Evolutionary conservation across 805 yeast genomes (phyloP).

Genomic region (Myxozyma lipomycoides): DNA sequence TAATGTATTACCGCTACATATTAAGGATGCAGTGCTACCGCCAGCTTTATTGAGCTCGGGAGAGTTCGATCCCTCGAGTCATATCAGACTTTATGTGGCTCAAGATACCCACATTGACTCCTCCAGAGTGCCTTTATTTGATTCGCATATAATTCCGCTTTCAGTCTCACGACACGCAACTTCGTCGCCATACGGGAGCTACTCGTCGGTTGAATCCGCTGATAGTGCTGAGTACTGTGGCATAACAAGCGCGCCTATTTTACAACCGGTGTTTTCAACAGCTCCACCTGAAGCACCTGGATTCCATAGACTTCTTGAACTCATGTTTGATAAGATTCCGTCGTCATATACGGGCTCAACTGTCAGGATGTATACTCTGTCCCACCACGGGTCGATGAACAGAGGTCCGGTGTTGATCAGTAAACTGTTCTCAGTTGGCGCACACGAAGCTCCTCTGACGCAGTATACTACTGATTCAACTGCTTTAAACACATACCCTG

Average conservation of each 20-base stretch:
- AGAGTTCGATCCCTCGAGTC: constrained; percentile 2
- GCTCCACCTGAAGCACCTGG: constrained; percentile 6
- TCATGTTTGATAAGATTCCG: constrained; percentile 4
- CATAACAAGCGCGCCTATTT: background rate
- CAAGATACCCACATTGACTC: background rate
- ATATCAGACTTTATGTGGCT: constrained; percentile 2
- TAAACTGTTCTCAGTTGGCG: constrained; percentile 1
- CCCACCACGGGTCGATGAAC: background rate
- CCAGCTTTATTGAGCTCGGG: background rate
- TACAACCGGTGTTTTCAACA: background rate
- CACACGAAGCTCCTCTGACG: background rate
- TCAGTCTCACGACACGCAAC: background rate
- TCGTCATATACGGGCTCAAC: background rate
- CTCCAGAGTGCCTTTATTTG: constrained; percentile 1
- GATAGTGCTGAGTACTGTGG: background rate
- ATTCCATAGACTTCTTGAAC: constrained; percentile 2
- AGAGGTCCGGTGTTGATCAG: background rate
- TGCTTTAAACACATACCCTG: background rate
- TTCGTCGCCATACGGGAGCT: background rate
- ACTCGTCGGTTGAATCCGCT: constrained; percentile 1
- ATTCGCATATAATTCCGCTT: background rate
- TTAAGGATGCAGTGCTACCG: background rate
- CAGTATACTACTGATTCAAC: background rate
- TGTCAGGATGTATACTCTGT: constrained; percentile 1
- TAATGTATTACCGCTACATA: background rate